Evolutionary conservation across 2,329 filamentous ascomycete species (phyloP).

Genomic region (Pseudocercospora macadamiae): DNA sequence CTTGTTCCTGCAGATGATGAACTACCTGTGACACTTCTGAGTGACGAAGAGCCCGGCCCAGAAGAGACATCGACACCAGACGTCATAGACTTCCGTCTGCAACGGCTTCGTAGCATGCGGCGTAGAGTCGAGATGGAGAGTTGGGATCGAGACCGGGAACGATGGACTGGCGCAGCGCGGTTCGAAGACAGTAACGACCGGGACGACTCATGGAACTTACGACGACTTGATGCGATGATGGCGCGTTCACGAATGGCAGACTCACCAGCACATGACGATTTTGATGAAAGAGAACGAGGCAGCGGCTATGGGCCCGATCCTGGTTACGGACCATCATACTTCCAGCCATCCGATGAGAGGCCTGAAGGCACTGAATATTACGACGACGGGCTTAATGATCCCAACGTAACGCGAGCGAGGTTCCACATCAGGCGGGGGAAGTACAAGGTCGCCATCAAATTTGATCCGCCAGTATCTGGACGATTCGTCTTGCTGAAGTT

Average conservation of each 20-base stretch:
- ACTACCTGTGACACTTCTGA: conserved; percentile 32
- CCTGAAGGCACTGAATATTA: conserved; percentile 22
- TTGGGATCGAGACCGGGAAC: conserved; percentile 29
- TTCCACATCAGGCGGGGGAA: conserved; percentile 84
- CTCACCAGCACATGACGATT: conserved; percentile 24
- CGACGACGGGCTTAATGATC: conserved; percentile 29
- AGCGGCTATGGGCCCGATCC: conserved; percentile 21
- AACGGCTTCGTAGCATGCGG: conserved; percentile 34
- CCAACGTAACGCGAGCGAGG: conserved; percentile 61
- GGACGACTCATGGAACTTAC: conserved; percentile 25
- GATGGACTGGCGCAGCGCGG: conserved; percentile 15
- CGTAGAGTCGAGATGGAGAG: conserved; percentile 31
- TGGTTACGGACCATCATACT: conserved; percentile 17
- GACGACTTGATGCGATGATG: conserved; percentile 33
- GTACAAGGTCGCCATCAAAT: conserved; percentile 83
- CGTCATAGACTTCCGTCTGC: conserved; percentile 38
- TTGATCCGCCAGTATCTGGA: conserved; percentile 72
- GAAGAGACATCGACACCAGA: conserved; percentile 38
- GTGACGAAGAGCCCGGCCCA: conserved; percentile 36
- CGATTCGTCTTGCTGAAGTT: conserved; percentile 85
- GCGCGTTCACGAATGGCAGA: conserved; percentile 30
- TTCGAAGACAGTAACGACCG: conserved; percentile 24
- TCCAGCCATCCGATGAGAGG: conserved; percentile 14
- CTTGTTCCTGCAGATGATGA: conserved; percentile 21
- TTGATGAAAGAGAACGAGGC: conserved; percentile 23